These are phyloP conservation scores for Termitomyces sp. DNA, from an alignment of 768 basidiomycete genomes.

Conservation along the genomic window DNA sequence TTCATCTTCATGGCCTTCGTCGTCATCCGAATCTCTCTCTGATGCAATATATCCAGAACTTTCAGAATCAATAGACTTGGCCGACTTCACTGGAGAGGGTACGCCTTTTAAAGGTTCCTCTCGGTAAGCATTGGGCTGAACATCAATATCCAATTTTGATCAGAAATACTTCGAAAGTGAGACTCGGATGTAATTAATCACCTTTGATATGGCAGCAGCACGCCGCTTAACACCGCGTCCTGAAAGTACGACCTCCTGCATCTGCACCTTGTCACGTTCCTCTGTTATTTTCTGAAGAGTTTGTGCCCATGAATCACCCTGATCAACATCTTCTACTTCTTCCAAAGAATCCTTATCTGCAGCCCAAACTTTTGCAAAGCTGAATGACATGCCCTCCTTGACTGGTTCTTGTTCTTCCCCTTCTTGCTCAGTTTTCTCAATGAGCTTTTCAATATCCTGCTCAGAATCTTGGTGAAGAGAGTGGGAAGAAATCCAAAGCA, in stretches of 20 bases:
- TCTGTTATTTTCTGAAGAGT: constrained; percentile 51
- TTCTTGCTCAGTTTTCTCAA: constrained; percentile 79
- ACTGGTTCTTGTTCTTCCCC: constrained; percentile 46
- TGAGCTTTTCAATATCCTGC: constrained; percentile 78
- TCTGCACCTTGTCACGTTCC: constrained; percentile 35
- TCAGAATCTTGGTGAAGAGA: constrained; percentile 53
- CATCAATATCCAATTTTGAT: background rate
- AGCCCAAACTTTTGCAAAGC: constrained; percentile 91
- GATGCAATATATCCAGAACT: constrained; percentile 29
- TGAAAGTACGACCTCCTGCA: constrained; percentile 45
- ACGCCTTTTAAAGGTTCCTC: constrained; percentile 10
- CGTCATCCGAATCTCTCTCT: constrained; percentile 21
- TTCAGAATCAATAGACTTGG: constrained; percentile 22
- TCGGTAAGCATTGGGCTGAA: constrained; percentile 25
- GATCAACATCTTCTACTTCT: constrained; percentile 59
- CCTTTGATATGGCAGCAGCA: constrained; percentile 59
- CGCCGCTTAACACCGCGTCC: constrained; percentile 75
- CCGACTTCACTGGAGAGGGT: constrained; percentile 2
- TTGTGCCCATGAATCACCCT: constrained; percentile 78
- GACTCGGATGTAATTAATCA: constrained; percentile 2
- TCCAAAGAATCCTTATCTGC: constrained; percentile 69
- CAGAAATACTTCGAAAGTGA: constrained; percentile 1
- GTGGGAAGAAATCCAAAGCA: background rate
- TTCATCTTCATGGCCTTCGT: constrained; percentile 11
- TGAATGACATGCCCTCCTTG: constrained; percentile 58